Evolutionary conservation across 768 basidiomycete species (phyloP).

Genomic region (Lentinula guzmanii): DNA sequence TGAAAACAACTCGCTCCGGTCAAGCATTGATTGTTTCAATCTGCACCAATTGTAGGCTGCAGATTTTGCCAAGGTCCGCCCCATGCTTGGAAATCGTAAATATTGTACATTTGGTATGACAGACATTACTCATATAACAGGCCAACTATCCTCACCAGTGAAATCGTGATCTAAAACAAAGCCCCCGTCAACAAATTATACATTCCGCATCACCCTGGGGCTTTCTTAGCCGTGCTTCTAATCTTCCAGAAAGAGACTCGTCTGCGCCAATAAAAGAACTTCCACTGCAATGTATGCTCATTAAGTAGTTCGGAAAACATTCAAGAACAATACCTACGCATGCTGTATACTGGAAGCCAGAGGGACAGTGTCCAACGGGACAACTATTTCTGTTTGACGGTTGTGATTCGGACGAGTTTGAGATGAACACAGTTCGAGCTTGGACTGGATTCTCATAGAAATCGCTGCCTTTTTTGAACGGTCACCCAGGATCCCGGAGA

Average conservation of each 20-base stretch:
- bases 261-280: conserved; percentile 41
- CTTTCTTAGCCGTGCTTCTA: conserved; percentile 39
- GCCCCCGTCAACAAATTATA: conserved; percentile 30
- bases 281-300: conserved; percentile 22
- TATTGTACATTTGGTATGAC: too few species aligned
- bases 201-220: conserved; percentile 30
- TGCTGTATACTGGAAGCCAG: conserved; percentile 44
- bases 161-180: not conserved
- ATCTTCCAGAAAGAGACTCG: conserved; percentile 35
- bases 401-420: not conserved
- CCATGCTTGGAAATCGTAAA: too few species aligned
- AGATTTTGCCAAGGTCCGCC: too few species aligned
- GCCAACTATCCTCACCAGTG: too few species aligned
- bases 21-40: too few species aligned
- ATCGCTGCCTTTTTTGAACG: conserved; percentile 25
- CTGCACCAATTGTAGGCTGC: too few species aligned
- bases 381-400: conserved; percentile 23
- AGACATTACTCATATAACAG: too few species aligned
- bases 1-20: too few species aligned
- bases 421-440: conserved; percentile 23
- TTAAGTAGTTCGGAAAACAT: not conserved
- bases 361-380: conserved; percentile 32
- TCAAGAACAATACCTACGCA: conserved; percentile 31
- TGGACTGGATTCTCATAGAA: conserved; percentile 30
- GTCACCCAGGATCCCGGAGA: not conserved